A percentile compares a stretch with the other conserved stretches of the same genome.
These are phyloP conservation scores for Micromonas commoda DNA, from an alignment of 139 green algal species.

Conservation along the genomic window DNA sequence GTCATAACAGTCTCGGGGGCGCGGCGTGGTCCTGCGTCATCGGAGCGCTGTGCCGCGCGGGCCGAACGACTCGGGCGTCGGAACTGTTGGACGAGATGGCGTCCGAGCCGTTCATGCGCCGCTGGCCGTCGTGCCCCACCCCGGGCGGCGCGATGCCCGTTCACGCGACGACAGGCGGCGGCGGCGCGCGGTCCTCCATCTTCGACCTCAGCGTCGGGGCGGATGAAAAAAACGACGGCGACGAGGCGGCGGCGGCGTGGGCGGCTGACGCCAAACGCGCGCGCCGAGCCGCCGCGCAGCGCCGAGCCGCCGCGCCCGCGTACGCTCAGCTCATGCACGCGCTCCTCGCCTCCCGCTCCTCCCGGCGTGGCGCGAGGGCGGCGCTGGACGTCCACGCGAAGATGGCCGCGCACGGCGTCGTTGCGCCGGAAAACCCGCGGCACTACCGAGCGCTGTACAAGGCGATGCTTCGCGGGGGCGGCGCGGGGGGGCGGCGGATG, in stretches of 20 bases:
- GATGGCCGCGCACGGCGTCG: background rate
- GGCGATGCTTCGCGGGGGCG: background rate
- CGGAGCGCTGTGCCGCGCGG: background rate
- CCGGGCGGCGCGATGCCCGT: too few species aligned
- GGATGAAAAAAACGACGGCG: background rate
- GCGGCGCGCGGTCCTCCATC: too few species aligned
- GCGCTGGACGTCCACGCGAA: background rate
- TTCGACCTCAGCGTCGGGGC: too few species aligned
- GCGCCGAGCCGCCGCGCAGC: background rate
- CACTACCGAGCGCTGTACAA: slow-evolving; percentile 5
- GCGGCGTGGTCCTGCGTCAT: background rate
- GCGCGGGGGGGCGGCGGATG: background rate
- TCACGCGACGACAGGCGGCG: too few species aligned
- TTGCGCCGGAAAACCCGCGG: background rate
- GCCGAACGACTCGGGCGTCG: too few species aligned
- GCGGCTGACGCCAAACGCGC: background rate
- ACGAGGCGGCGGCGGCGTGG: background rate
- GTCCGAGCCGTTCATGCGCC: background rate
- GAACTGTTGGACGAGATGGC: background rate
- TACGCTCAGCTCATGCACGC: slow-evolving; percentile 18
- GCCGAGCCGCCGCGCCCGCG: background rate
- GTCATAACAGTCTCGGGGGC: background rate
- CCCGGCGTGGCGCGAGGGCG: too few species aligned
- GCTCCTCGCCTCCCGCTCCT: too few species aligned
- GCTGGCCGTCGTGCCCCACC: background rate